Conservation (phyloP, 352 stramenopile genomes). For the Globisporangium viniferum region DNA sequence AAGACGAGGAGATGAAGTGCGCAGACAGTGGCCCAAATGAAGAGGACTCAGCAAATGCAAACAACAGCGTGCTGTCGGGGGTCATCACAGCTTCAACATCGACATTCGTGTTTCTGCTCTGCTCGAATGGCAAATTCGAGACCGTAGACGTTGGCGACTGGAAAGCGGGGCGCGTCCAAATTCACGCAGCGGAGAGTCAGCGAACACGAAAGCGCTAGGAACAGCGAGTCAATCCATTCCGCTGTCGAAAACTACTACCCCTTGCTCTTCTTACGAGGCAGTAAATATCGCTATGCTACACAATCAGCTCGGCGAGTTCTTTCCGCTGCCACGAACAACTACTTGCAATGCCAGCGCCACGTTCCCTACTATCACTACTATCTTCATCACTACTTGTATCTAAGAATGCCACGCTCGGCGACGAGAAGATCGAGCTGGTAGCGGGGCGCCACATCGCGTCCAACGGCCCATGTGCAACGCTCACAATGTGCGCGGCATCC, state of each 20-base stretch:
- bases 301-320: conserved; percentile 7
- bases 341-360: neutral
- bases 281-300: too few species aligned
- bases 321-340: conserved; percentile 9
- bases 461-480: conserved; percentile 40
- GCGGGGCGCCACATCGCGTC: conserved; percentile 39
- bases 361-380: neutral
- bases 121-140: conserved; percentile 32
- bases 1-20: conserved; percentile 9
- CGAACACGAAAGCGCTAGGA: conserved; percentile 10
- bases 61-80: conserved; percentile 29
- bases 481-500: conserved; percentile 40
- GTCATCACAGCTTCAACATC: conserved; percentile 49
- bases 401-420: neutral
- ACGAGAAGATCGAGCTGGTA: conserved; percentile 42
- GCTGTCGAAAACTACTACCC: too few species aligned
- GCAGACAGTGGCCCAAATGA: neutral
- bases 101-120: conserved; percentile 45
- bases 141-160: conserved; percentile 45
- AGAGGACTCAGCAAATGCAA: conserved; percentile 1
- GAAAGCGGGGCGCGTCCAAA: conserved; percentile 25
- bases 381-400: neutral
- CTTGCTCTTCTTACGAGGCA: too few species aligned
- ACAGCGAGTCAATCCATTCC: too few species aligned
- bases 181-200: conserved; percentile 17